Evolutionary conservation across 2,329 filamentous ascomycete genomes (phyloP).

Genomic region (Plenodomus lindquistii): DNA sequence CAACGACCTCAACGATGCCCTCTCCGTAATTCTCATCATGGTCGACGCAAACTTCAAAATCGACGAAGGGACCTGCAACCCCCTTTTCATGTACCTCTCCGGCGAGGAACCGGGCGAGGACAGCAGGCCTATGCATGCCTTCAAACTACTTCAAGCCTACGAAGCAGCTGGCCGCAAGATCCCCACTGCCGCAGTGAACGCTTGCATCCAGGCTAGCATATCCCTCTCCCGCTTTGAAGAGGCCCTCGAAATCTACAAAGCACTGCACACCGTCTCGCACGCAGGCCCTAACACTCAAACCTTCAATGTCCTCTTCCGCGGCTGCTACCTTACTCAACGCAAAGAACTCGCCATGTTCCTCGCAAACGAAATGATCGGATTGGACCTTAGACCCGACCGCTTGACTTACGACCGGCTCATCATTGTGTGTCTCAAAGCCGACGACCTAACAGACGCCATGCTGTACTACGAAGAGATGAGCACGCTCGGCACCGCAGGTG

Average conservation of each 20-base stretch:
- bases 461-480: slow-evolving; percentile 57
- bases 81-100: slow-evolving; percentile 63
- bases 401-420: slow-evolving; percentile 67
- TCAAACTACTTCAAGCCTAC: slow-evolving; percentile 61
- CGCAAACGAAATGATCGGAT: slow-evolving; percentile 63
- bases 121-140: slow-evolving; percentile 56
- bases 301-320: slow-evolving; percentile 63
- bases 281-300: slow-evolving; percentile 55
- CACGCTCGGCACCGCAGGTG: slow-evolving; percentile 5
- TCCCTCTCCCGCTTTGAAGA: slow-evolving; percentile 50
- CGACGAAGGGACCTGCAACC: slow-evolving; percentile 63
- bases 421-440: slow-evolving; percentile 54
- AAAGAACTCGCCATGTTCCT: slow-evolving; percentile 64
- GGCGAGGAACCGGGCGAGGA: slow-evolving; percentile 45
- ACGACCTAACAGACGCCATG: slow-evolving; percentile 52
- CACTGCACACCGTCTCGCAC: slow-evolving; percentile 57
- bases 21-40: slow-evolving; percentile 77
- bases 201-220: slow-evolving; percentile 58
- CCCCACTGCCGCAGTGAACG: slow-evolving; percentile 56
- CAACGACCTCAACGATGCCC: slow-evolving; percentile 66
- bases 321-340: slow-evolving; percentile 49
- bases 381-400: slow-evolving; percentile 58
- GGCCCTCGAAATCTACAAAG: slow-evolving; percentile 65
- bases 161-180: slow-evolving; percentile 54
- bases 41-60: slow-evolving; percentile 62